Evolutionary conservation across 2,329 filamentous ascomycete species (phyloP), one percentile per base, ranked within the genome.

Genomic region (Colletotrichum limetticola): DNA sequence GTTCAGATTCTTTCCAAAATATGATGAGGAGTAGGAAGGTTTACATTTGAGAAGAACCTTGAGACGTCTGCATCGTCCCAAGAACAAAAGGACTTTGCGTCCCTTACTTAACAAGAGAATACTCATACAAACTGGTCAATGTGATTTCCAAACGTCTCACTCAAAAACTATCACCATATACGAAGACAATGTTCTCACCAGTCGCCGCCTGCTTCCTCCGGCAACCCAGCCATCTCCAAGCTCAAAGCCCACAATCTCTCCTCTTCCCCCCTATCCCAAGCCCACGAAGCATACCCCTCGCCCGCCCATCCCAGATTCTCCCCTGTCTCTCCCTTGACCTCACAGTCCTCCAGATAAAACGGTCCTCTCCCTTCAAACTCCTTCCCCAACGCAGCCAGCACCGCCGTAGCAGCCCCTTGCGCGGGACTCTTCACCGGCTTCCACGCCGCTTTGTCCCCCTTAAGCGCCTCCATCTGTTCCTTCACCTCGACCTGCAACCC

Each of bases 361-460:
- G 85, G 85, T 2, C 85, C 87, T 72, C 80, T 84, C 6, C 80
- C 82, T 76, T 86, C 83, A 79, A 26, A 49, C 42, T 81, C 82
- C 65, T 78, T 80, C 5, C 76, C 79, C 5, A 85, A 74, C 0
- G 84, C 85, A 0, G 85, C 86, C 78, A 80, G 85, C 1, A 86
- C 80, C 4, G 80, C 80, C 9, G 86, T 88, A 1, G 86, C 84
- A 35, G 86, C 86, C 2, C 86, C 86, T 75, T 88, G 86, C 49
- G 80, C 81, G 1, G 80, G 60, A 30, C 35, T 67, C 55, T 67
- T 67, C 0, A 67, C 24, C 5, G 37, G 24, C n/a, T 3, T 59
- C 24, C 28, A 24, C 14, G 11, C n/a, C 32, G 46, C 55, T 5
- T 49, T 26, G 14, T 59, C 26, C 42, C n/a, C 11, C 5, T 24